Base-by-base conservation (phyloP, 768 basidiomycete genomes). In the Phanerochaete carnosa region DNA sequence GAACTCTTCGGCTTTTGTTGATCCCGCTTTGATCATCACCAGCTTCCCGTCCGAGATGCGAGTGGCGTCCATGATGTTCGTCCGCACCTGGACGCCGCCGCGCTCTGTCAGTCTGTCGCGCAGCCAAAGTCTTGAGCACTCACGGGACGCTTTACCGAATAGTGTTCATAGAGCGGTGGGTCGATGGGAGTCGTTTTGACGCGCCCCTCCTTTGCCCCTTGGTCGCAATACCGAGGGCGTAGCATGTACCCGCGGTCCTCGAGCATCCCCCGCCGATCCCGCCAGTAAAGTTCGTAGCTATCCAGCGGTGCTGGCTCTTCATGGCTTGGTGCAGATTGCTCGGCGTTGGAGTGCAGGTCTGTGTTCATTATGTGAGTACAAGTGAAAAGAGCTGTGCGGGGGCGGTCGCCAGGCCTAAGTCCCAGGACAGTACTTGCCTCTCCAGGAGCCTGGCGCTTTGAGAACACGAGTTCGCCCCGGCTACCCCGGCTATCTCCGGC, bases 11-110 rank as follows among this genome's bases (percentile, higher is more conserved):
- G 39, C 39, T 1, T n/a, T 6, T 32, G 57, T 58, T 26, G n/a
- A 9, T 8, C 66, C 50, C 37, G 47, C 37, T 53, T 66, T 68
- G 19, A 68, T 52, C 30, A 57, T 51, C 6, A 69, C 68, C 19
- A 65, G 32, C 16, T 35, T 54, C 0, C 57, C 56, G 57, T 69
- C 66, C 4, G 62, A 59, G 1, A 65, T 62, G 0, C 68, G 61
- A 3, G 58, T 64, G 4, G 66, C 68, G 32, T 69, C 66, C 25
- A 68, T 56, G 11, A 46, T n/a, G 25, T 58, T 26, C 2, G 26
- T 23, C 22, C 57, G 26, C n/a, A 8, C 28, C 57, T 58, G 33
- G 15, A 16, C 2, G 22, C 2, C 22, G 22, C 3, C 15, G 15
- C 15, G 43, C 22, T 16, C 16, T 45, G 22, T 45, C 22, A 4